phyloP scores from a whole-genome alignment of 2,329 filamentous ascomycete genomes.

The Hymenoscyphus fraxineus region DNA sequence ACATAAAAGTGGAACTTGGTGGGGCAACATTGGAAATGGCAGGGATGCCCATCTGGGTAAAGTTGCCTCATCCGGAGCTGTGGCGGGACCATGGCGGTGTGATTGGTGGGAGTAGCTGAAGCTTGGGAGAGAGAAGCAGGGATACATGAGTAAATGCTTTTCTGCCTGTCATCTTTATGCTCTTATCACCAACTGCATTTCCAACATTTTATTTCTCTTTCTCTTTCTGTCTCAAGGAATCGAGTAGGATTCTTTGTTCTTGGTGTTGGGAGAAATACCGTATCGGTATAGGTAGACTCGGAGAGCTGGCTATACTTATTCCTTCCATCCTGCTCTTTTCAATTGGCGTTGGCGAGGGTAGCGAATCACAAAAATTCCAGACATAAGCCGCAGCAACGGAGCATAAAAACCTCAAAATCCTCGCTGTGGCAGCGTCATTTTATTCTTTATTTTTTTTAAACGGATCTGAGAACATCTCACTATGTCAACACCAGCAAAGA shows the following conservation, averaged over 20 bases:
- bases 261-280: not conserved
- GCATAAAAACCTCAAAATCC: not conserved
- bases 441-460: not conserved
- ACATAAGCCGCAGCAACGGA: not conserved
- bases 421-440: not conserved
- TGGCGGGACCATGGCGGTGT: not conserved
- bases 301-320: not conserved
- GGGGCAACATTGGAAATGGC: not conserved
- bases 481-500: slow-evolving; percentile 30
- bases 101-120: not conserved
- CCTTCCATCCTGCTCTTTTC: not conserved
- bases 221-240: not conserved
- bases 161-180: not conserved
- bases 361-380: not conserved
- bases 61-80: slow-evolving; percentile 2
- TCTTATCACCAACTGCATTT: not conserved
- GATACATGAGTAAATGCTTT: not conserved
- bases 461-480: slow-evolving; percentile 7
- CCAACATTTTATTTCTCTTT: not conserved
- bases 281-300: not conserved
- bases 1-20: not conserved
- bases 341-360: not conserved
- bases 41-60: not conserved
- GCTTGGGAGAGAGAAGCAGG: not conserved
- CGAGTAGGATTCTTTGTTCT: not conserved